Percentiles rank a stretch among this genome's conserved stretches.
phyloP scores from a whole-genome alignment of 2,329 filamentous ascomycete genomes.

The Colletotrichum horii region DNA sequence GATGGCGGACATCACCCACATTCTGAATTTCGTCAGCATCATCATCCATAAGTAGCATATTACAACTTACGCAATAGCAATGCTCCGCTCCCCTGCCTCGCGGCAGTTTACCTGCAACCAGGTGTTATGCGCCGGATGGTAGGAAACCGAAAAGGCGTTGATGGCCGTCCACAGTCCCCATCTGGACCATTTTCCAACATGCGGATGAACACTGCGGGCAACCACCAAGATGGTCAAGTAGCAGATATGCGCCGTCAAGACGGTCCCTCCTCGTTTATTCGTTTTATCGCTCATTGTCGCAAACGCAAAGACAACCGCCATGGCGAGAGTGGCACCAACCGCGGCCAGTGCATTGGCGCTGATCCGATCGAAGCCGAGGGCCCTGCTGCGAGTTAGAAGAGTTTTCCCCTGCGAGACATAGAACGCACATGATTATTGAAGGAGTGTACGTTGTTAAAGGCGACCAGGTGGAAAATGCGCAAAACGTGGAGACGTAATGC shows the following conservation, averaged over 20 bases:
- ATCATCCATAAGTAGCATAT: neutral
- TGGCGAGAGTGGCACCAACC: conserved; percentile 45
- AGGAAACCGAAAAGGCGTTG: conserved; percentile 56
- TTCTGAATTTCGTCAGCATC: conserved; percentile 19
- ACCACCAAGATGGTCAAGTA: conserved; percentile 51
- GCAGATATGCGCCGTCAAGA: conserved; percentile 47
- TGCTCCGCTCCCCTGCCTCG: conserved; percentile 50
- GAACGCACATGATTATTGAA: conserved; percentile 42
- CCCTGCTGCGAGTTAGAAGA: conserved; percentile 26
- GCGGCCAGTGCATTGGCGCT: conserved; percentile 52
- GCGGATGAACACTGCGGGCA: conserved; percentile 42
- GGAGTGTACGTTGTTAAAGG: conserved; percentile 58
- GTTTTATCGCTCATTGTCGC: conserved; percentile 53
- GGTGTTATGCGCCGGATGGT: conserved; percentile 58
- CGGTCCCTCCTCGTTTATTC: conserved; percentile 45
- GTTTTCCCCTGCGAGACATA: neutral
- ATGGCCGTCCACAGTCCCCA: conserved; percentile 57
- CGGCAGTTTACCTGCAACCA: conserved; percentile 59
- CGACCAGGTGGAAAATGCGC: conserved; percentile 58
- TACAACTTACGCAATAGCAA: conserved; percentile 49
- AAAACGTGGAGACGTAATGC: conserved; percentile 53
- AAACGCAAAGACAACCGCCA: conserved; percentile 53
- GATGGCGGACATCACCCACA: conserved; percentile 58
- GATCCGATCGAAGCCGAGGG: conserved; percentile 49
- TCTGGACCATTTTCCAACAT: conserved; percentile 51